phyloP scores from a whole-genome alignment of 2,329 filamentous ascomycete genomes.

The Aspergillus ochraceoroseus region DNA sequence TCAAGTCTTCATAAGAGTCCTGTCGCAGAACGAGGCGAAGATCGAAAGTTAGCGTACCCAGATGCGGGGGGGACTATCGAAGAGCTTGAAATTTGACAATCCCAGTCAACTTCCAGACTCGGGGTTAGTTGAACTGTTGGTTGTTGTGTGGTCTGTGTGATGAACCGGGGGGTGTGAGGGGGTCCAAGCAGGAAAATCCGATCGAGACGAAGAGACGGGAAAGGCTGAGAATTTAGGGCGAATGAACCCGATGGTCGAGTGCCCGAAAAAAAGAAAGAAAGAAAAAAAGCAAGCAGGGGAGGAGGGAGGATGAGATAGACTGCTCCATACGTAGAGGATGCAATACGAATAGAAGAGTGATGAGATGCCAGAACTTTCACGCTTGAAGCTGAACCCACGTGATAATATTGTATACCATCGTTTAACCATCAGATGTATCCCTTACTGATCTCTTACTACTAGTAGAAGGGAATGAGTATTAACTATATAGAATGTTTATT shows the following conservation, averaged over 20 bases:
- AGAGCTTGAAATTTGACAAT: conserved; percentile 1
- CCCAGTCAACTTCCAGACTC: no score
- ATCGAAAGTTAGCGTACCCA: no score
- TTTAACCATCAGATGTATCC: no score
- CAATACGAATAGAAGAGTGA: no score
- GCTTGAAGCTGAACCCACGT: conserved; percentile 13
- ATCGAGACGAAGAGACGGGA: neutral
- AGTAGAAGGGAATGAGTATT: no score
- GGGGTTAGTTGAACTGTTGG: neutral
- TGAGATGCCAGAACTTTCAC: conserved; percentile 8
- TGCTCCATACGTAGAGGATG: neutral
- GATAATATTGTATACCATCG: no score
- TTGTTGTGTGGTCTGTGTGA: neutral
- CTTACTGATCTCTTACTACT: no score
- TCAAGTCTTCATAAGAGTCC: conserved; percentile 6
- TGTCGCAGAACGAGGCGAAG: neutral
- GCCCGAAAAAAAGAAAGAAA: conserved; percentile 11
- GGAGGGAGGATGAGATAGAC: conserved; percentile 6
- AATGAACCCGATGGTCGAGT: conserved; percentile 5
- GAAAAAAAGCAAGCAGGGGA: conserved; percentile 5
- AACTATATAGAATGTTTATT: no score
- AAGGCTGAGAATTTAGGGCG: no score
- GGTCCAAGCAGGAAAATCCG: neutral
- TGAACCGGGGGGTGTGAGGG: neutral
- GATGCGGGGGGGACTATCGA: no score